Conservation (phyloP, 306 rosid species). For the Argentina anserina region DNA sequence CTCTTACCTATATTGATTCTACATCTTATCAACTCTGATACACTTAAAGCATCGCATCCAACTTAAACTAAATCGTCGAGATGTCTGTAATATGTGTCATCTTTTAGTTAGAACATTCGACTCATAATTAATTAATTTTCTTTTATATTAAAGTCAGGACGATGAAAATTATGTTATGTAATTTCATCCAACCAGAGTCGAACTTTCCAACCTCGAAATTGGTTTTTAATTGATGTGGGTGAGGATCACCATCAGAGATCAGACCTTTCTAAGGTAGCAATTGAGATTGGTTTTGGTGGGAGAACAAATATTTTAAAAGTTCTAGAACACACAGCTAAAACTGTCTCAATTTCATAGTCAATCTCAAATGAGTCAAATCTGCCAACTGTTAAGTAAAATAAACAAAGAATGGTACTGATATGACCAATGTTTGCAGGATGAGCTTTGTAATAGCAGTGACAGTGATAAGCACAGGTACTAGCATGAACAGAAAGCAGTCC, state of each 20-base stretch:
- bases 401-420: neutral
- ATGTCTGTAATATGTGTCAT: too few relatives aligned
- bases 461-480: constrained; percentile 50
- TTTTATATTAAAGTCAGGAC: neutral
- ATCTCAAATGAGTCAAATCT: neutral
- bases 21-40: neutral
- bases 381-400: neutral
- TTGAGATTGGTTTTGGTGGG: neutral
- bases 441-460: constrained; percentile 58
- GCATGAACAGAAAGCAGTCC: constrained; percentile 67
- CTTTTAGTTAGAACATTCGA: neutral
- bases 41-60: neutral
- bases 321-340: constrained; percentile 5
- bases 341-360: constrained; percentile 11
- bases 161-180: neutral
- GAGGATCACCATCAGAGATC: neutral
- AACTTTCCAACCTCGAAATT: neutral
- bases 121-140: neutral
- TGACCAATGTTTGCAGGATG: constrained; percentile 41
- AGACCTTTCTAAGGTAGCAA: neutral
- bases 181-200: neutral
- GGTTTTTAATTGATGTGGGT: neutral
- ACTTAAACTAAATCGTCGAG: too few relatives aligned
- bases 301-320: neutral
- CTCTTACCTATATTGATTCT: neutral